Evolutionary conservation across 208 protist species (phyloP), one percentile per base, ranked within the genome.

Genomic region (Vickermania ingenoplastis): DNA sequence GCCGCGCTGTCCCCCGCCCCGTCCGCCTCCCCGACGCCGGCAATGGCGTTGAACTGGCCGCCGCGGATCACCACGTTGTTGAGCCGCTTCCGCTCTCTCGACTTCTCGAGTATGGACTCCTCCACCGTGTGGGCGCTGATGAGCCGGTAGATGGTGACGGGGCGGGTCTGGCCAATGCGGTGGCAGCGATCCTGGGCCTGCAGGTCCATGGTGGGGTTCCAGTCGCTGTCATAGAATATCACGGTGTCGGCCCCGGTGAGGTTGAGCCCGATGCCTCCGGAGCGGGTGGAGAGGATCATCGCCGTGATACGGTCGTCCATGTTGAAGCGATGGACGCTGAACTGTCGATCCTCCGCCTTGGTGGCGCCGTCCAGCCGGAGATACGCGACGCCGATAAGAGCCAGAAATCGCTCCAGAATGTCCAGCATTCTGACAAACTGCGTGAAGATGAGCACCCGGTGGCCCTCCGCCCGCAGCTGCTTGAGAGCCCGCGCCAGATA

Each of bases 211-310:
- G 97, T 96, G 1, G 98, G 98, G 79, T 99, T 99, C 97, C 97
- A 99, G 75, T 99, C 97, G 28, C 75, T 94, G 76, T 99, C 98
- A 71, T 99, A 99, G 67, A 99, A 99, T 31, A 99, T 98, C 49
- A 99, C 98, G 14, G 96, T 99, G 71, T 99, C 97, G 3, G 98
- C 98, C 30, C 95, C 96, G 25, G 96, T 98, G 13, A 99, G 73
- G 71, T 99, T 99, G n/a, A 99, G 75, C 14, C 98, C 98, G 23
- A 99, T 74, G 41, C 97, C 97, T 57, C 97, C 98, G 4, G 91
- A 92, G 27, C 97, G 81, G 29, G 98, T 99, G 0, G 95, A 98
- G 1, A 99, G 75, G 31, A 99, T 95, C 79, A 99, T 99, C 59
- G 91, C 83, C 67, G 98, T 98, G 50, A 98, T 75, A n/a, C 79